Evolutionary conservation across 257 asterid genomes (phyloP).

Genomic region (Coffea canephora): DNA sequence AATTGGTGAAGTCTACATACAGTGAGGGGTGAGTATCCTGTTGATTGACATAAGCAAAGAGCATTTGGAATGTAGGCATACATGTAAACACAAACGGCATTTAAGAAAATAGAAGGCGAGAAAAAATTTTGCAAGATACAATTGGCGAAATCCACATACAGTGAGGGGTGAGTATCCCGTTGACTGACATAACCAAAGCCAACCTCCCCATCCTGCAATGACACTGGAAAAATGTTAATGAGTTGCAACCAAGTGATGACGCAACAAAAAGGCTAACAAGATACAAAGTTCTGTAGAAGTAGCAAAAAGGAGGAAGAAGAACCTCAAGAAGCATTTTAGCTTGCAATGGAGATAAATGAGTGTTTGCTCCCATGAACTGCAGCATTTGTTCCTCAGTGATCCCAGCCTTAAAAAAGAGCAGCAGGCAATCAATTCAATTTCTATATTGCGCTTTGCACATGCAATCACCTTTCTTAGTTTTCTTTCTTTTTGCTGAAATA

Average conservation of each 20-base stretch:
- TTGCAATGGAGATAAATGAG: conserved; percentile 62
- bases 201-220: conserved; percentile 74
- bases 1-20: conserved; percentile 48
- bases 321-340: conserved; percentile 88
- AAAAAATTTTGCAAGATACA: not conserved
- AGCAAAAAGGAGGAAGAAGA: conserved; percentile 15
- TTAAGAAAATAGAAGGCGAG: not conserved
- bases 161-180: conserved; percentile 87
- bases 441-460: not conserved
- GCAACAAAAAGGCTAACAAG: not conserved
- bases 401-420: conserved; percentile 65
- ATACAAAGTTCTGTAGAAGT: not conserved
- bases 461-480: not conserved
- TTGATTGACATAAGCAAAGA: conserved; percentile 87
- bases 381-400: conserved; percentile 99
- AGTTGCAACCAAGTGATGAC: conserved; percentile 9
- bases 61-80: no score
- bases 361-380: conserved; percentile 89
- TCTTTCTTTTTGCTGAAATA: not conserved
- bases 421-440: not conserved
- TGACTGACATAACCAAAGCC: conserved; percentile 96
- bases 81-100: not conserved
- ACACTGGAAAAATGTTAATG: conserved; percentile 18
- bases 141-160: conserved; percentile 53
- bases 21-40: conserved; percentile 89